Evolutionary conservation across 2,329 filamentous ascomycete genomes (phyloP).

Genomic region (Cordyceps militaris): DNA sequence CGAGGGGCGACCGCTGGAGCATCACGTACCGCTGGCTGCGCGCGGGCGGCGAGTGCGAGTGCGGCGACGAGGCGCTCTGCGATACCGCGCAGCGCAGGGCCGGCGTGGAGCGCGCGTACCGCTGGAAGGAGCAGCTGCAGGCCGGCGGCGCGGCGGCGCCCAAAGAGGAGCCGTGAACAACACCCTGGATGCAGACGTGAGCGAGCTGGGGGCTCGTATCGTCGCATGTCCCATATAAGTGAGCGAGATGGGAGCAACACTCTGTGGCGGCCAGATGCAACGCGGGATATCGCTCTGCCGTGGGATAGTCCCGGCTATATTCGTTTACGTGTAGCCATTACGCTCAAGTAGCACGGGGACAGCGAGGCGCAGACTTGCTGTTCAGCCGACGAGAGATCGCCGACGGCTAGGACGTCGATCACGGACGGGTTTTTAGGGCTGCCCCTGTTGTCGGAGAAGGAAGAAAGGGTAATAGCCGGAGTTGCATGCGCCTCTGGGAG

Average conservation of each 20-base stretch:
- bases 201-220: not conserved
- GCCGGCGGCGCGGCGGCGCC: too few species aligned
- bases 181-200: not conserved
- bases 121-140: constrained; percentile 31
- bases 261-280: too few species aligned
- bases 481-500: not conserved
- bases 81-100: constrained; percentile 41
- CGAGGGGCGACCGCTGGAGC: constrained; percentile 42
- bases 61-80: constrained; percentile 42
- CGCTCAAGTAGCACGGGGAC: too few species aligned
- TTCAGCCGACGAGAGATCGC: not conserved
- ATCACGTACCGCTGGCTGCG: constrained; percentile 49
- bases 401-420: not conserved
- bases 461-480: not conserved
- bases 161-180: not conserved
- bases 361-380: too few species aligned
- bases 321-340: too few species aligned
- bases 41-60: constrained; percentile 39
- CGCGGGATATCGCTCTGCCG: too few species aligned
- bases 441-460: not conserved
- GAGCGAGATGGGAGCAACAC: too few species aligned
- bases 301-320: not conserved
- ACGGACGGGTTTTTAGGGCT: not conserved
- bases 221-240: not conserved
- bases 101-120: constrained; percentile 43